Conservation (phyloP, 306 rosid species). For the Casuarina glauca region DNA sequence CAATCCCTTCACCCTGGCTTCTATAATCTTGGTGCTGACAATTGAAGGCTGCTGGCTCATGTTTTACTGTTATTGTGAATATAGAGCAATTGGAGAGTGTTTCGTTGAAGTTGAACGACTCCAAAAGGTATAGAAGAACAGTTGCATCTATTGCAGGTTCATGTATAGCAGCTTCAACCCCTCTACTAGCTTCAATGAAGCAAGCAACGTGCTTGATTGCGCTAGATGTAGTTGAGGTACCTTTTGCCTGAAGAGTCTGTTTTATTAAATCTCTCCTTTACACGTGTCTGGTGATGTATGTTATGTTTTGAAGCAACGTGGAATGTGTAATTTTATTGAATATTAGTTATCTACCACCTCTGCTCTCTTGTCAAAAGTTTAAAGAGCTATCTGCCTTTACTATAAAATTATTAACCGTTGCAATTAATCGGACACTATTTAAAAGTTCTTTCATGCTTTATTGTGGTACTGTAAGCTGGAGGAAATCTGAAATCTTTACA, state of each 20-base stretch:
- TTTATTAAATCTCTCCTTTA: constrained; percentile 10
- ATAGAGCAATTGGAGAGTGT: constrained; percentile 74
- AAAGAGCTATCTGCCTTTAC: neutral
- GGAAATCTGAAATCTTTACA: neutral
- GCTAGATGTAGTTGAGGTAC: constrained; percentile 86
- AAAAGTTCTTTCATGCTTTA: neutral
- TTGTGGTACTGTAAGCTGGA: neutral
- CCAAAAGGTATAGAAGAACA: constrained; percentile 77
- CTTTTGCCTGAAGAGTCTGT: constrained; percentile 14
- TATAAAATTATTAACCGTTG: neutral
- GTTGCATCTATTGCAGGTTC: constrained; percentile 85
- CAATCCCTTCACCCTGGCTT: neutral
- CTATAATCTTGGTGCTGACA: neutral
- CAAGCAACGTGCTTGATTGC: constrained; percentile 75
- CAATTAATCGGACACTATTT: neutral
- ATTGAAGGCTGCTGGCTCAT: neutral
- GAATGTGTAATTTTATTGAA: neutral
- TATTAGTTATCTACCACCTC: neutral
- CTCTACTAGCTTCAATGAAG: constrained; percentile 69
- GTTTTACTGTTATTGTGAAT: constrained; percentile 30
- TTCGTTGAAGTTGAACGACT: constrained; percentile 73
- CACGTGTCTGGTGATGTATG: neutral
- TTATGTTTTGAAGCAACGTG: neutral
- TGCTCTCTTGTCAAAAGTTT: neutral
- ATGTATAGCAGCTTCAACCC: constrained; percentile 71